These are phyloP conservation scores for Medicago lupulina DNA, from an alignment of 306 rosid genomes.

Conservation along the genomic window DNA sequence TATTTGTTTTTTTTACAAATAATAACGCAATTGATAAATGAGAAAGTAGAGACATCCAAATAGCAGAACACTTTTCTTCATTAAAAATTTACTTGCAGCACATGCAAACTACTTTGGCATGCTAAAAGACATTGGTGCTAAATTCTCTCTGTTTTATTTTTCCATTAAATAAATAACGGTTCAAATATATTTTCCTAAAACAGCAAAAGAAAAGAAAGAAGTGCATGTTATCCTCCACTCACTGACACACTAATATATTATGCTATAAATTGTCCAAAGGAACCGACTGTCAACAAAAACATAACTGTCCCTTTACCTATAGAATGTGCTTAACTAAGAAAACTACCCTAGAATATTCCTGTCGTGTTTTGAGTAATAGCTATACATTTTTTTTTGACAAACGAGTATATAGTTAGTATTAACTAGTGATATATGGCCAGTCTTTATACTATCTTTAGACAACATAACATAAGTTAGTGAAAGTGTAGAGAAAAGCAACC, in stretches of 20 bases:
- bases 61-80: too few species aligned
- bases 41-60: too few species aligned
- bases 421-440: neutral
- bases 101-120: slow-evolving; percentile 62
- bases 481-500: slow-evolving; percentile 6
- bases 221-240: slow-evolving; percentile 75
- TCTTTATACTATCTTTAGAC: slow-evolving; percentile 19
- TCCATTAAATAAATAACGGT: slow-evolving; percentile 30
- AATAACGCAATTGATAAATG: too few species aligned
- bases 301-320: slow-evolving; percentile 43
- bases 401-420: neutral
- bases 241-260: slow-evolving; percentile 41
- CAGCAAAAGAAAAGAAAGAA: slow-evolving; percentile 38
- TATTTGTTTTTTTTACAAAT: too few species aligned
- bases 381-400: too few species aligned
- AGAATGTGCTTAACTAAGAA: slow-evolving; percentile 49
- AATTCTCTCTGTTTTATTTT: slow-evolving; percentile 35
- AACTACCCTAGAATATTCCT: slow-evolving; percentile 58
- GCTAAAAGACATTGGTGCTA: slow-evolving; percentile 46
- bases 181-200: slow-evolving; percentile 30
- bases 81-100: slow-evolving; percentile 38
- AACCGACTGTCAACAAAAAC: slow-evolving; percentile 49
- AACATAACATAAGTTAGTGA: slow-evolving; percentile 23
- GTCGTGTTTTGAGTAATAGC: neutral
- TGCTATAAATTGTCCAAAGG: slow-evolving; percentile 10